Percentiles rank a stretch among this genome's conserved stretches.
Conservation (phyloP, 257 asterid genomes). For the Nicotiana otophora region DNA sequence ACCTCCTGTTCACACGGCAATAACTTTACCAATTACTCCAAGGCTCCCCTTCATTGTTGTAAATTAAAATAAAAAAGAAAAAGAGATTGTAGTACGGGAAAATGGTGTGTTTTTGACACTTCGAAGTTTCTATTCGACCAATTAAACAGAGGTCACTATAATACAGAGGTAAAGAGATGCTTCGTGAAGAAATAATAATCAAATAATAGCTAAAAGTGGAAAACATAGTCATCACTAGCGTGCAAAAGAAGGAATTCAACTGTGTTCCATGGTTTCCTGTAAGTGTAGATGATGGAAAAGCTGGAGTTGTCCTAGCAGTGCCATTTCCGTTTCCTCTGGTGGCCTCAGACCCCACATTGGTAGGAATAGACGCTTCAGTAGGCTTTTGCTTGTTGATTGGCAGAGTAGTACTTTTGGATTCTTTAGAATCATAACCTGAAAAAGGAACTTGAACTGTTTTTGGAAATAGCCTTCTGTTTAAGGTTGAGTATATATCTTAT, state of each 20-base stretch:
- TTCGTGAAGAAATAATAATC: constrained; percentile 38
- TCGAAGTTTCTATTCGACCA: not conserved
- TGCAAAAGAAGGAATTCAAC: constrained; percentile 19
- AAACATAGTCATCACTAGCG: constrained; percentile 27
- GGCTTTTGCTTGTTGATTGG: constrained; percentile 41
- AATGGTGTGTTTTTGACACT: not conserved
- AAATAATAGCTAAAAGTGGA: constrained; percentile 30
- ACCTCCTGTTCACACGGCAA: too few relatives aligned
- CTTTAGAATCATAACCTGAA: constrained; percentile 28
- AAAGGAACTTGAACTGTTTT: not conserved
- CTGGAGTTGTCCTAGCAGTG: constrained; percentile 23
- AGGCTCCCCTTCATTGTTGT: too few relatives aligned
- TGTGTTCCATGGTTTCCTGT: constrained; percentile 33
- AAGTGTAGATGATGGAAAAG: constrained; percentile 23
- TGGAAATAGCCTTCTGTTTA: not conserved
- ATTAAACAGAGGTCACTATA: not conserved
- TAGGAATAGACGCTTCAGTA: constrained; percentile 53
- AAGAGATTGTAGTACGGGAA: not conserved
- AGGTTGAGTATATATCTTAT: not conserved
- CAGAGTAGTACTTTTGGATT: constrained; percentile 25
- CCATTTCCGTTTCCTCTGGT: constrained; percentile 31
- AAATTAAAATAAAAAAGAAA: too few relatives aligned
- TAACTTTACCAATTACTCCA: too few relatives aligned
- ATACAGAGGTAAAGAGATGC: not conserved
- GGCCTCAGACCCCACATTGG: constrained; percentile 53